Evolutionary conservation across 139 green algal genomes (phyloP).

Genomic region (Chlamydomonas sphaeroides): DNA sequence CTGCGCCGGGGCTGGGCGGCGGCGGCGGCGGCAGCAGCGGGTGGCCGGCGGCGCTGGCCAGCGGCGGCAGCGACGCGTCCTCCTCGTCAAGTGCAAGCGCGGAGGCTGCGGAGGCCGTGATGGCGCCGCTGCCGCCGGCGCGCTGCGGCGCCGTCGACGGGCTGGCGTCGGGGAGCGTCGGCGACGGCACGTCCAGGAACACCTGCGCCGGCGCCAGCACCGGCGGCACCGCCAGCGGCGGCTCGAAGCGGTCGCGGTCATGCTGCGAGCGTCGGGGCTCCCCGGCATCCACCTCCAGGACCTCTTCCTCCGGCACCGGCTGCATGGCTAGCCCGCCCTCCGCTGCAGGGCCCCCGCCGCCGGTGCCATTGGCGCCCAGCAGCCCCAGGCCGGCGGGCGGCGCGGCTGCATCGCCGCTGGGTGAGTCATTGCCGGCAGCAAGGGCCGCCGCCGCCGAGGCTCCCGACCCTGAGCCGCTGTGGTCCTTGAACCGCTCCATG

Average conservation of each 20-base stretch:
- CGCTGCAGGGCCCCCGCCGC: no score
- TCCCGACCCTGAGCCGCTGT: not conserved
- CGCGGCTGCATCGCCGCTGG: no score
- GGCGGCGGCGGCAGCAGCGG: no score
- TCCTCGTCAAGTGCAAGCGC: not conserved
- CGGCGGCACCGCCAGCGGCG: not conserved
- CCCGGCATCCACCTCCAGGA: no score
- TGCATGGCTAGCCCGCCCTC: no score
- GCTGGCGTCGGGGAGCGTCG: not conserved
- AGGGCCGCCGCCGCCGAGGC: not conserved
- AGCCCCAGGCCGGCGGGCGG: no score
- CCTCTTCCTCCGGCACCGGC: no score
- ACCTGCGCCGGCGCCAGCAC: not conserved
- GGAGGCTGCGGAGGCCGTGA: no score
- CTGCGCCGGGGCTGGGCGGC: not conserved
- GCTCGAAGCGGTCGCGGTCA: no score
- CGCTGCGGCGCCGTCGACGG: not conserved
- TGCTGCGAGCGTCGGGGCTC: no score
- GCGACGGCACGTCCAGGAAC: not conserved
- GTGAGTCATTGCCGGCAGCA: not conserved
- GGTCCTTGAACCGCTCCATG: not conserved
- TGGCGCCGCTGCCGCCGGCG: not conserved
- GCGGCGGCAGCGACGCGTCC: not conserved
- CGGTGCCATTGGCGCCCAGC: no score
- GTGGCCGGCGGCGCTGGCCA: no score